These are phyloP conservation scores for Amphicarpaea edgeworthii DNA, from an alignment of 306 rosid species.

Conservation along the genomic window DNA sequence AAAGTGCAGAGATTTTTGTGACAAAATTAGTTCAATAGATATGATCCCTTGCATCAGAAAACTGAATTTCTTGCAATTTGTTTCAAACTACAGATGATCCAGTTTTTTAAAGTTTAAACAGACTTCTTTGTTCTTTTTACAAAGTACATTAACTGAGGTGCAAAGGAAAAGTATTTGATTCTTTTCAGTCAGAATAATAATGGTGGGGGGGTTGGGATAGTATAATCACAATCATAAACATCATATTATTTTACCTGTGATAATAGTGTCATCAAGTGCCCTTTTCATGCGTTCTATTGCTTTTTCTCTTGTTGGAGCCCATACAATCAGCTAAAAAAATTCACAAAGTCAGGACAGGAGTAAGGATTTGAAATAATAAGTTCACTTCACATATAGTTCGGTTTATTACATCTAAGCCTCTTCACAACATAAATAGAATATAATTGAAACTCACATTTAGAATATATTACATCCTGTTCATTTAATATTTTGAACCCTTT, in stretches of 20 bases:
- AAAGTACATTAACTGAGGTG: slow-evolving; percentile 21
- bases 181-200: slow-evolving; percentile 24
- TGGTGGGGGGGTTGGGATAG: no score
- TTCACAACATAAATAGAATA: slow-evolving; percentile 3
- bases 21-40: slow-evolving; percentile 9
- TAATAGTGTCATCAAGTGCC: slow-evolving; percentile 93
- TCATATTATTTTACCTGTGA: slow-evolving; percentile 67
- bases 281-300: slow-evolving; percentile 98
- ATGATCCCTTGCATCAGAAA: slow-evolving; percentile 11
- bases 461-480: slow-evolving; percentile 15
- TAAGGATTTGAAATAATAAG: slow-evolving; percentile 37
- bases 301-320: slow-evolving; percentile 99
- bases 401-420: slow-evolving; percentile 26
- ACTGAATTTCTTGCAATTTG: slow-evolving; percentile 23
- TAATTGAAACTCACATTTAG: not conserved
- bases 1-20: not conserved
- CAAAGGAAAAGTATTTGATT: slow-evolving; percentile 24
- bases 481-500: not conserved
- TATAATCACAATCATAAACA: slow-evolving; percentile 30
- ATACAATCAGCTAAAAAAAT: slow-evolving; percentile 82
- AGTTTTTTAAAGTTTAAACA: slow-evolving; percentile 1
- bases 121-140: not conserved
- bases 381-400: slow-evolving; percentile 21
- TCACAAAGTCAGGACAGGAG: slow-evolving; percentile 35
- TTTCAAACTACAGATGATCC: slow-evolving; percentile 24